Base-by-base conservation (phyloP, 2,329 filamentous ascomycete species). In the Setomelanomma holmii region DNA sequence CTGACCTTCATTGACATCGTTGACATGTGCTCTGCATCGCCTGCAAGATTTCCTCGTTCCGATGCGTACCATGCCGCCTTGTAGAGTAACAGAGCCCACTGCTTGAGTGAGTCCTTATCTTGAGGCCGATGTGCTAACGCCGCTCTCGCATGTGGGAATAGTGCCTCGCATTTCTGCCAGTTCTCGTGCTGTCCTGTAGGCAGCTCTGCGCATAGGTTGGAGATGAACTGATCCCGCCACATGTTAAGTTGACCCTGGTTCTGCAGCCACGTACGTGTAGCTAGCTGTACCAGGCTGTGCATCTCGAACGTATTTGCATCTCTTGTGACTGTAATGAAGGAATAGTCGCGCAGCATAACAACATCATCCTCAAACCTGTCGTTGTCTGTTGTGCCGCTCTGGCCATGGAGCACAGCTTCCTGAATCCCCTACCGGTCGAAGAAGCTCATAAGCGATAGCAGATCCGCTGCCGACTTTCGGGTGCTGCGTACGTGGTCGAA, bases 401-500 rank as follows among this genome's bases (percentile, higher is more conserved):
- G 34, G 21, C 12, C 40, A 40, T 46, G 49, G 21, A 79, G 45
- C 14, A 79, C 43, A 12, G 22, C 53, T 16, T 71, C 66, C 0
- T 73, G 72, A n/a, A 80, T 79, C 5, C 68, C 75, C 52, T 80
- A 72, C 12, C 68, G 64, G 45, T 81, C 71, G 56, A 78, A 81
- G 49, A 79, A 76, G 66, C 77, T 79, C 74, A 82, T 81, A 0
- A 81, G 66, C 1, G 76, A 77, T 1, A 82, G 55, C 19, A 81
- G 61, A 16, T 79, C 64, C 4, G 77, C 69, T 7, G 79, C 79
- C 6, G 67, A 53, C 5, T 21, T 51, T 19, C 51, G 22, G 1
- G 5, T 55, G 1, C 59, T 47, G 10, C 61, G 68, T 42, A 81
- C 76, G 16, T 75, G 61, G 42, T 71, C 54, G 30, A 66, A 66